Base-by-base conservation (phyloP, 1,139 yeast genomes). In the Blastobotrys apis region DNA sequence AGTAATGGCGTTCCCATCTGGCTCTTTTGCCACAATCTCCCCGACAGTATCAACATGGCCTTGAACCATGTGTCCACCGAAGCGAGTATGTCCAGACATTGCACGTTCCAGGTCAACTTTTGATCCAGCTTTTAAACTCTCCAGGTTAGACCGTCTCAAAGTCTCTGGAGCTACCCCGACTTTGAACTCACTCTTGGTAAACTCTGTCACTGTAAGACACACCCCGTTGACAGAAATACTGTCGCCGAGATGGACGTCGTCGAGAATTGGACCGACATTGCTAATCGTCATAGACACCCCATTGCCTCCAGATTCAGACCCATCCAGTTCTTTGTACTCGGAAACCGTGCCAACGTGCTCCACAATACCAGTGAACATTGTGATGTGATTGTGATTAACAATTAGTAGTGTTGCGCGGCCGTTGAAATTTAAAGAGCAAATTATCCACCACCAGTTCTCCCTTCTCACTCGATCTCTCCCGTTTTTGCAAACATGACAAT, bases 61-160 rank as follows among this genome's bases (percentile, higher is more conserved):
- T 55, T 92, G 98, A 1, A 92, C 98, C 50, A 90, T 80, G 65
- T 92, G 99, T 1, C 99, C 98, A 22, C 99, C 98, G 59, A 90
- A 78, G 51, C 98, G 73, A 10, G 82, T 88, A 43, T 85, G 88
- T 3, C 74, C 85, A 48, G 77, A 69, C 26, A 92, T 88, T 0
- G 98, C 98, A 50, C 98, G 74, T 65, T 92, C 99, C 55, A 92
- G 71, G 60, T 94, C 90, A 31, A 92, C 95, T 51, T 73, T 72
- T 21, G 76, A 65, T 2, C 88, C 92, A 0, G 55, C 48, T 49
- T 63, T 65, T 52, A 86, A 69, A 5, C 64, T 65, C 1, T 92
- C 94, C 44, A 92, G 69, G 53, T 84, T 82, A 3, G 95, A 81
- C 50, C 94, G 74, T 49, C 88, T 78, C 41, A 92, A 71, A 0